These are phyloP conservation scores for Erodium moschatum DNA, from an alignment of 441 rosid species.

Conservation along the genomic window DNA sequence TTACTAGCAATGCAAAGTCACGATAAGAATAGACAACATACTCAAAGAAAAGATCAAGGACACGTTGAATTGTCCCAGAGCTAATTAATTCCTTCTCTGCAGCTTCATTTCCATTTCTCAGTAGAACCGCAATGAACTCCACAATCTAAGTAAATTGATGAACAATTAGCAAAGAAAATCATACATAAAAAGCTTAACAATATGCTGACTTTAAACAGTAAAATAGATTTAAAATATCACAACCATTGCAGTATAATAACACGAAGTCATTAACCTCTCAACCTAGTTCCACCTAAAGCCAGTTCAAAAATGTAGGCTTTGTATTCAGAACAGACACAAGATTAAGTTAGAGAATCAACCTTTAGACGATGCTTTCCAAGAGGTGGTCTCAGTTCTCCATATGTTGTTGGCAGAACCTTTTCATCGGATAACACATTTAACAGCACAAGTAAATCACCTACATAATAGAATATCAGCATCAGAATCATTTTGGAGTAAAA, in stretches of 20 bases:
- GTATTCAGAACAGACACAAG: constrained; percentile 16
- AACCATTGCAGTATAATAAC: background rate
- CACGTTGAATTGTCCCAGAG: constrained; percentile 71
- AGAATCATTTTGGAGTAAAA: background rate
- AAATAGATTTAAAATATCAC: background rate
- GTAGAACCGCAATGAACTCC: constrained; percentile 82
- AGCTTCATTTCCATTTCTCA: constrained; percentile 71
- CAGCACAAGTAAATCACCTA: constrained; percentile 71
- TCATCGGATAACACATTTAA: constrained; percentile 67
- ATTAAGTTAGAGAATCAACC: constrained; percentile 39
- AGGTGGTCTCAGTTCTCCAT: constrained; percentile 87
- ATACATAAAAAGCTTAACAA: background rate
- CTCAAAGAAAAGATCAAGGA: constrained; percentile 86
- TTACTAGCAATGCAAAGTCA: background rate
- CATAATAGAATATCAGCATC: constrained; percentile 16
- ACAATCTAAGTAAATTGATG: constrained; percentile 44
- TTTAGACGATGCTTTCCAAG: constrained; percentile 97
- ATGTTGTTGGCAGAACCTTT: constrained; percentile 78
- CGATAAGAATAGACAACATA: constrained; percentile 31
- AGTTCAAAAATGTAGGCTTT: background rate
- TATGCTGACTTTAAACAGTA: background rate
- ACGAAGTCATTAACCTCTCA: background rate
- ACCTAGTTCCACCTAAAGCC: background rate
- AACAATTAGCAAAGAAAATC: constrained; percentile 6
- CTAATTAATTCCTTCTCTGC: constrained; percentile 67